A percentile compares a stretch with the other conserved stretches of the same genome.
Evolutionary conservation across 2,329 filamentous ascomycete genomes (phyloP).

Genomic region (Nannizziopsis arthrosporioides): DNA sequence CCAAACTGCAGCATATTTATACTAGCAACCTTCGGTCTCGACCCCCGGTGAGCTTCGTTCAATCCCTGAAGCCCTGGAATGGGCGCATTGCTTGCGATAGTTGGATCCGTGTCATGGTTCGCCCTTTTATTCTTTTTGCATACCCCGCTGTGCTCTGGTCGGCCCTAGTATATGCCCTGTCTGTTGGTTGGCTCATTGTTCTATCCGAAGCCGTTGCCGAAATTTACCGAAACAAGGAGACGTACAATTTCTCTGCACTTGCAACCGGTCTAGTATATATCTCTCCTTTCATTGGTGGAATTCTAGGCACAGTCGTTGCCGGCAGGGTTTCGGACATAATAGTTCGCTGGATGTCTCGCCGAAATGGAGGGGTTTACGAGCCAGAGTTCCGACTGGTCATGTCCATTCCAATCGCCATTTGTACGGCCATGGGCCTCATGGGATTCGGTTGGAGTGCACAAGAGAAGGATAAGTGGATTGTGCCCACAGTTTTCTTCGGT

Average conservation of each 20-base stretch:
- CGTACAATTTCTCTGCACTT: conserved; percentile 71
- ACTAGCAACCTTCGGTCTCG: conserved; percentile 57
- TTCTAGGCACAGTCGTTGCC: conserved; percentile 83
- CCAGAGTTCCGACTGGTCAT: conserved; percentile 87
- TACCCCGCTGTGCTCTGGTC: conserved; percentile 91
- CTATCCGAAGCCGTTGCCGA: conserved; percentile 75
- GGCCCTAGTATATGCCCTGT: conserved; percentile 69
- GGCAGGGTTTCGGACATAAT: conserved; percentile 79
- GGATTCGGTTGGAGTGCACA: conserved; percentile 90
- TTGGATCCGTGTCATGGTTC: conserved; percentile 64
- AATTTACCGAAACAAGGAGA: conserved; percentile 57
- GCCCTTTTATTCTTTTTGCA: conserved; percentile 74
- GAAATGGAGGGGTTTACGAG: conserved; percentile 89
- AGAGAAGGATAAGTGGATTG: conserved; percentile 67
- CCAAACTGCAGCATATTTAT: conserved; percentile 40
- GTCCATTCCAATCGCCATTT: conserved; percentile 65
- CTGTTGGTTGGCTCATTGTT: conserved; percentile 90
- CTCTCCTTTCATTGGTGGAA: conserved; percentile 75
- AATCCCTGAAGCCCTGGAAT: conserved; percentile 65
- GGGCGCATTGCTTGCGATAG: conserved; percentile 66
- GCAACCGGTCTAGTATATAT: conserved; percentile 80
- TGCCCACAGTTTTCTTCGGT: conserved; percentile 88
- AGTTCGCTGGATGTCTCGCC: conserved; percentile 66
- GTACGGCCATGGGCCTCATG: conserved; percentile 77
- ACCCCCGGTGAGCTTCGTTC: conserved; percentile 57